These are phyloP conservation scores for Russula foetens DNA, from an alignment of 768 basidiomycete species.

Conservation along the genomic window DNA sequence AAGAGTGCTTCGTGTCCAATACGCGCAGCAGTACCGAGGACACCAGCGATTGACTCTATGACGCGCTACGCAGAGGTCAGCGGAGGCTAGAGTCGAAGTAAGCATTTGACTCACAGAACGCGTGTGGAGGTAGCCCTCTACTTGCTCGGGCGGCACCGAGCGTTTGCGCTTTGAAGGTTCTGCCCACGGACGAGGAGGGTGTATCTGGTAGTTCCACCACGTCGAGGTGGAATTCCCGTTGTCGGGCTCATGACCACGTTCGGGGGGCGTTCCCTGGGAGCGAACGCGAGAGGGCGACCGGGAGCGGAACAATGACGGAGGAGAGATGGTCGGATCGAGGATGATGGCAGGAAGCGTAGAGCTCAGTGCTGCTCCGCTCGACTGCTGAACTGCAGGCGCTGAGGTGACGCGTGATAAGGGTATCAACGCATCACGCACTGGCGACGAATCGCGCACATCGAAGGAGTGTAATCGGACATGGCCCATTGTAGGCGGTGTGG, in stretches of 20 bases:
- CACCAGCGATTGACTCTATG: slow-evolving; percentile 25
- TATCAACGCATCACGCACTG: not conserved
- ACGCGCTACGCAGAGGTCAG: slow-evolving; percentile 21
- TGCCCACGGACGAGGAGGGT: slow-evolving; percentile 23
- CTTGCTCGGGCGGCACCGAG: slow-evolving; percentile 25
- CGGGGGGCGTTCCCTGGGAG: not conserved
- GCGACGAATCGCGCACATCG: not conserved
- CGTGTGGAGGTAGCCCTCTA: slow-evolving; percentile 24
- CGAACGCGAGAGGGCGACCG: slow-evolving; percentile 7
- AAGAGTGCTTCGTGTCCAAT: slow-evolving; percentile 39
- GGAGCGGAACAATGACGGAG: slow-evolving; percentile 12
- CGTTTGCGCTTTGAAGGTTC: slow-evolving; percentile 21
- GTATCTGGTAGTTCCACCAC: slow-evolving; percentile 22
- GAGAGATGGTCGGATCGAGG: not conserved
- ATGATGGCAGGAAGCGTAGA: slow-evolving; percentile 14
- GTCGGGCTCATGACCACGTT: slow-evolving; percentile 1
- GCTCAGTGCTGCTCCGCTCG: not conserved
- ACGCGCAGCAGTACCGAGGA: slow-evolving; percentile 35
- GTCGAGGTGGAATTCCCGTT: slow-evolving; percentile 12
- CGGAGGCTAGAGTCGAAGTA: too few relatives aligned
- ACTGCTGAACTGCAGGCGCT: not conserved
- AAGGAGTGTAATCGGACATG: not conserved
- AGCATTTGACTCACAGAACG: slow-evolving; percentile 21
- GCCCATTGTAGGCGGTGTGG: not conserved
- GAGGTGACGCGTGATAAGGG: slow-evolving; percentile 12